Evolutionary conservation across 2,329 filamentous ascomycete genomes (phyloP), one percentile per base, ranked within the genome.

Genomic region (Aspergillus aculeatinus): DNA sequence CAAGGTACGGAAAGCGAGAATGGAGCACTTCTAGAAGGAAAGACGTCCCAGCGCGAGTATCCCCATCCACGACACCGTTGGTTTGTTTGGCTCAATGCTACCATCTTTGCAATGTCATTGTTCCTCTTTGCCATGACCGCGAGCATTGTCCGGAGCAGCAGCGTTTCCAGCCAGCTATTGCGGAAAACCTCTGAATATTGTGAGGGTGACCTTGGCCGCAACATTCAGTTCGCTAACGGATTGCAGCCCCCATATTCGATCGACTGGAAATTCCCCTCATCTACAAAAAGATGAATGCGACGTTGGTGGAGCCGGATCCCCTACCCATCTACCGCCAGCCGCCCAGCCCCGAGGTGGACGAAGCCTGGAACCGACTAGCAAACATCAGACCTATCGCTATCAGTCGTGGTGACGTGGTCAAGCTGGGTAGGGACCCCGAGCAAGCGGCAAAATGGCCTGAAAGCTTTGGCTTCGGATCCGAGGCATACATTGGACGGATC

Each of bases 401-500:
- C 39, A 51, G 25, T 27, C 49, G 58, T 1, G 53, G 57, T 42
- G 53, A 60, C 21, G 29, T 57, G 5, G 31, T 53, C 48, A 48
- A 33, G 4, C 21, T 60, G 16, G 58, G 53, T 4, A 51, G 44
- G 12, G 49, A 53, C 23, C 58, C 58, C 12, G 58, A 47, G 7
- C 35, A 52, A 2, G 48, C 53, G 3, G 53, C 50, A 2, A 48
- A 49, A 52, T 33, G 48, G 48, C 19, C 48, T 4, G 19, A 50
- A 21, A 44, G 25, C 42, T 60, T 57, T 33, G 58, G 58, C 5
- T 47, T 60, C 14, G 58, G 58, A 2, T 25, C 49, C 14, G 27
- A 60, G 2, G 29, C 44, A 5, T 60, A 60, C 23, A 52, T 52
- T 25, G 57, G 50, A 2, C 50, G 57, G n/a, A 33, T 57, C n/a